Conservation (phyloP, 148 eudicot genomes). For the Cornus kousa region DNA sequence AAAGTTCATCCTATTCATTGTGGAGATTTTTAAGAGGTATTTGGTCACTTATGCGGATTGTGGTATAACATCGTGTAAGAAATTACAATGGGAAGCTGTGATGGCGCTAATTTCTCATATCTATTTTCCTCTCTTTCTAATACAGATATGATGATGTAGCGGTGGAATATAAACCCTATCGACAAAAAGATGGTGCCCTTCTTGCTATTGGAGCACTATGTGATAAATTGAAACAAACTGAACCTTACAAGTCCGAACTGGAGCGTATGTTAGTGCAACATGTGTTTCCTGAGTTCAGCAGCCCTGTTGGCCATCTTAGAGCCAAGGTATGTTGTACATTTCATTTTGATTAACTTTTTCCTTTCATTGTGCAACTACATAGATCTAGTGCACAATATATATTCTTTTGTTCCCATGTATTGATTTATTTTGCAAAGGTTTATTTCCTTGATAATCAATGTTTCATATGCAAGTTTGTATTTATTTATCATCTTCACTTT, state of each 20-base stretch:
- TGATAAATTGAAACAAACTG: constrained; percentile 86
- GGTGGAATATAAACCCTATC: constrained; percentile 69
- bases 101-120: neutral
- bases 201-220: constrained; percentile 97
- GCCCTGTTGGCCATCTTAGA: constrained; percentile 92
- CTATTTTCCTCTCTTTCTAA: constrained; percentile 4
- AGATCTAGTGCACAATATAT: neutral
- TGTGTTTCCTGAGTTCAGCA: constrained; percentile 92
- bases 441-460: too few relatives aligned
- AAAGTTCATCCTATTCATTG: constrained; percentile 82
- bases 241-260: constrained; percentile 91
- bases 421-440: too few relatives aligned
- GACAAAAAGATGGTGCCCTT: constrained; percentile 98
- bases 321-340: constrained; percentile 67
- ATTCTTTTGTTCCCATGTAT: too few relatives aligned
- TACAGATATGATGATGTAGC: constrained; percentile 76
- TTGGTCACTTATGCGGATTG: neutral
- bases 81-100: neutral
- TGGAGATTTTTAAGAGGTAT: constrained; percentile 92
- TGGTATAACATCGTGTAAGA: neutral
- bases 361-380: neutral
- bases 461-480: too few relatives aligned
- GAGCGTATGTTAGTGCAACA: constrained; percentile 95
- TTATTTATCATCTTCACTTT: too few relatives aligned
- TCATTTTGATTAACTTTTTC: neutral